These are phyloP conservation scores for Linanthus parryae DNA, from an alignment of 148 eudicot genomes.

Conservation along the genomic window DNA sequence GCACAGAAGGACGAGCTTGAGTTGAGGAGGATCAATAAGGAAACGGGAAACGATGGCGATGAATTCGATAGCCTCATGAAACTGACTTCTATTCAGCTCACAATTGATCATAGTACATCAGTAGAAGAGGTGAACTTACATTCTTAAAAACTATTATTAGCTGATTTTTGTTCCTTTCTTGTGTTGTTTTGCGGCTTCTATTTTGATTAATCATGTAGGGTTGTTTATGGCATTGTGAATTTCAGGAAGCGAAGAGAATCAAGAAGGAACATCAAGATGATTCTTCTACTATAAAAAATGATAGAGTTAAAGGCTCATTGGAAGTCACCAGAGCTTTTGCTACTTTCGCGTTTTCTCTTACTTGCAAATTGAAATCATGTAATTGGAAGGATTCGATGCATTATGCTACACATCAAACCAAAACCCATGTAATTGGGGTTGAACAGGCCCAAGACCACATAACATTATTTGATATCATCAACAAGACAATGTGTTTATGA, in stretches of 20 bases:
- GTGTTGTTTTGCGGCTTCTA: background rate
- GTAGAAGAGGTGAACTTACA: slow-evolving; percentile 38
- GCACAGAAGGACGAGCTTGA: slow-evolving; percentile 32
- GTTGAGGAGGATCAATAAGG: slow-evolving; percentile 16
- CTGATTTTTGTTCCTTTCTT: background rate
- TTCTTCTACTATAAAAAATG: slow-evolving; percentile 35
- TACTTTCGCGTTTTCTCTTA: slow-evolving; percentile 65
- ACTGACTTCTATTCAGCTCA: slow-evolving; percentile 43
- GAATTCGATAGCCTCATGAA: slow-evolving; percentile 16
- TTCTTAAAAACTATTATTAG: background rate
- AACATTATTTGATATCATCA: no score
- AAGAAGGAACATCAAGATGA: slow-evolving; percentile 46
- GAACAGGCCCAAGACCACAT: no score
- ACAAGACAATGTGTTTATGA: background rate
- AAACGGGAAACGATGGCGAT: slow-evolving; percentile 17
- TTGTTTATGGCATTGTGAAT: background rate
- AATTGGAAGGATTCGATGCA: no score
- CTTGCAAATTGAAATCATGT: no score
- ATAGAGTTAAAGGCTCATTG: slow-evolving; percentile 57
- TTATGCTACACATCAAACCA: no score
- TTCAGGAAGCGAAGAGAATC: slow-evolving; percentile 52
- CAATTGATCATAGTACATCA: slow-evolving; percentile 49
- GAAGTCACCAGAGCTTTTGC: slow-evolving; percentile 75
- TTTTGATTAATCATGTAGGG: background rate
- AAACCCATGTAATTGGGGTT: no score